Evolutionary conservation across 1,284 basidiomycete genomes (phyloP).

Genomic region (Ustilago xerochloae): DNA sequence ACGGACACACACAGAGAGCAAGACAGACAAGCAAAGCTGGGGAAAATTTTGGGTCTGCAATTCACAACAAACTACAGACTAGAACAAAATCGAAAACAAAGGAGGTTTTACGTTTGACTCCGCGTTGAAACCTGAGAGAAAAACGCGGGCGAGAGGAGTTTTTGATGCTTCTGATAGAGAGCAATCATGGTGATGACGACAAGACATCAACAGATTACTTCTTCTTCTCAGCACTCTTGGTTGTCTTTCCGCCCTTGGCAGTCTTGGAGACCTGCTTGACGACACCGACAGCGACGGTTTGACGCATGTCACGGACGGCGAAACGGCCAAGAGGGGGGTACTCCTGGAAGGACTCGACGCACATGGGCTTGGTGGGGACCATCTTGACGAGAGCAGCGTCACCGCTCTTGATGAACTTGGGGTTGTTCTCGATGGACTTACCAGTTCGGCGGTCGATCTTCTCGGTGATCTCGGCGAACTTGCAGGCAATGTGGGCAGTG

Average conservation of each 20-base stretch:
- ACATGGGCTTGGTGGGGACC: conserved; percentile 95
- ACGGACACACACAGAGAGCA: too few relatives aligned
- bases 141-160: conserved; percentile 25
- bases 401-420: conserved; percentile 83
- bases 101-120: conserved; percentile 40
- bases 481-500: conserved; percentile 99
- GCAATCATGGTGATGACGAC: background rate
- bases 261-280: conserved; percentile 80
- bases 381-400: conserved; percentile 94
- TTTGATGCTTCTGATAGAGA: too few relatives aligned
- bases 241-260: conserved; percentile 74
- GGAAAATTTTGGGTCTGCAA: background rate
- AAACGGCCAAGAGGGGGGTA: conserved; percentile 99
- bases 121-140: conserved; percentile 31
- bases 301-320: conserved; percentile 73
- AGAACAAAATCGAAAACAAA: background rate
- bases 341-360: conserved; percentile 95
- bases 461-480: conserved; percentile 96
- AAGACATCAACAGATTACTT: conserved; percentile 52
- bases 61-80: background rate
- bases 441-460: conserved; percentile 97
- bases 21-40: too few relatives aligned
- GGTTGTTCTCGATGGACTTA: conserved; percentile 85
- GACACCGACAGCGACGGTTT: conserved; percentile 82
- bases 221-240: conserved; percentile 90